These are phyloP conservation scores for Glebionis coronaria DNA, from an alignment of 129 eudicot genomes.

Conservation along the genomic window DNA sequence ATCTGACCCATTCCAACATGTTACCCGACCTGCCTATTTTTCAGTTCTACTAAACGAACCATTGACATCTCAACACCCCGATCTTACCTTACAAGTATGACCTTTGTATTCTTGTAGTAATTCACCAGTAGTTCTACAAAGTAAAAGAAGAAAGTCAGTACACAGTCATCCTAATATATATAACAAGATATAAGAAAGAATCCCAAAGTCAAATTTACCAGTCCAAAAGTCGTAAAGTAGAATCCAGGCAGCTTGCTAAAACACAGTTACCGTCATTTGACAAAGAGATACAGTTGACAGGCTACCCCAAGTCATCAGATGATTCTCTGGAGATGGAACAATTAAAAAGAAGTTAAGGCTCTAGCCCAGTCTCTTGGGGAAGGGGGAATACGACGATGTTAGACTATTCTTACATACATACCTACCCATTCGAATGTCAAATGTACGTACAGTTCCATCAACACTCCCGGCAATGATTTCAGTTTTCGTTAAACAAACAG, in stretches of 20 bases:
- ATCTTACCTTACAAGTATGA: too few relatives aligned
- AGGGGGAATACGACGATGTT: slow-evolving; percentile 7
- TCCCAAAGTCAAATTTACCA: slow-evolving; percentile 38
- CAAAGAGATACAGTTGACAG: too few relatives aligned
- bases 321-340: slow-evolving; percentile 51
- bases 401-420: slow-evolving; percentile 40
- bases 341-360: background rate
- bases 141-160: slow-evolving; percentile 13
- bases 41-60: background rate
- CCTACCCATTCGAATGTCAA: slow-evolving; percentile 99
- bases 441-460: slow-evolving; percentile 95
- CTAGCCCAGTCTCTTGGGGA: slow-evolving; percentile 1
- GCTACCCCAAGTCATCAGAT: slow-evolving; percentile 87
- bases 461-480: slow-evolving; percentile 99
- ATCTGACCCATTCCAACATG: too few relatives aligned
- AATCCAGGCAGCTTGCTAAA: too few relatives aligned
- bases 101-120: too few relatives aligned
- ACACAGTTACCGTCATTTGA: too few relatives aligned
- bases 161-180: background rate
- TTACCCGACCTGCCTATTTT: too few relatives aligned
- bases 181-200: slow-evolving; percentile 12
- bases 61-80: slow-evolving; percentile 4
- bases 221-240: slow-evolving; percentile 88
- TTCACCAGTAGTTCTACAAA: too few relatives aligned
- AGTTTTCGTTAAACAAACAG: slow-evolving; percentile 77